phyloP scores from a whole-genome alignment of 371 early-diverging fungal genomes.

The Batkoa obscura region DNA sequence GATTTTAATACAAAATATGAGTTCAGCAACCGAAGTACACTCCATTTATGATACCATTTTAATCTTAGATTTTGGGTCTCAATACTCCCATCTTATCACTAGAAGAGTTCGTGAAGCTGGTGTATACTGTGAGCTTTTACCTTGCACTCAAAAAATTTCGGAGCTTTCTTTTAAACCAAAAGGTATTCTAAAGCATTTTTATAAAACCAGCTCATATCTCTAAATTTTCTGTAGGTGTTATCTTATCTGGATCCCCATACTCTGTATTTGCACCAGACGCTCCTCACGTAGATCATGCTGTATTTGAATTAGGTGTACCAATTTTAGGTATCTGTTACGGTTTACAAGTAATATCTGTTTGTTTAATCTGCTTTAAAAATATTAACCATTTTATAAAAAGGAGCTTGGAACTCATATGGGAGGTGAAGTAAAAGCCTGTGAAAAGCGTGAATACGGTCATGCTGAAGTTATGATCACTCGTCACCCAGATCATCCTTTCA shows the following conservation, averaged over 20 bases:
- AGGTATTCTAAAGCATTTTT: constrained; percentile 12
- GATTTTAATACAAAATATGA: too few species aligned
- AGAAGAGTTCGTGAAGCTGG: constrained; percentile 89
- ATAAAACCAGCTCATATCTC: neutral
- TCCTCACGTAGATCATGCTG: constrained; percentile 81
- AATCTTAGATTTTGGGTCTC: constrained; percentile 95
- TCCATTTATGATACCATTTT: constrained; percentile 85
- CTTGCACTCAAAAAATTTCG: constrained; percentile 85
- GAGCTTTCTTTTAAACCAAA: constrained; percentile 88
- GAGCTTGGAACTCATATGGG: constrained; percentile 72
- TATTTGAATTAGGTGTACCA: constrained; percentile 77
- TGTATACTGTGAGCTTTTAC: constrained; percentile 92
- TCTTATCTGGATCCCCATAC: constrained; percentile 91
- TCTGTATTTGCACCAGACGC: constrained; percentile 87
- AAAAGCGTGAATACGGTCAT: constrained; percentile 89
- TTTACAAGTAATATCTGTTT: constrained; percentile 34
- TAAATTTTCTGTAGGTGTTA: constrained; percentile 31
- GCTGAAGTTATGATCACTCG: constrained; percentile 48
- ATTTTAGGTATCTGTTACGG: constrained; percentile 96
- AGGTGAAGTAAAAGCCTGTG: constrained; percentile 69
- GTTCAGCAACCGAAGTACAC: constrained; percentile 29
- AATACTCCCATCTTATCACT: constrained; percentile 93
- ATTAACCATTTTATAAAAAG: neutral
- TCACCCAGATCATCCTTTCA: constrained; percentile 33
- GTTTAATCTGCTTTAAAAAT: constrained; percentile 13